A percentile compares a stretch with the other conserved stretches of the same genome.
These are phyloP conservation scores for Guadua angustifolia DNA, from an alignment of 176 grass and related monocot species.

Conservation along the genomic window DNA sequence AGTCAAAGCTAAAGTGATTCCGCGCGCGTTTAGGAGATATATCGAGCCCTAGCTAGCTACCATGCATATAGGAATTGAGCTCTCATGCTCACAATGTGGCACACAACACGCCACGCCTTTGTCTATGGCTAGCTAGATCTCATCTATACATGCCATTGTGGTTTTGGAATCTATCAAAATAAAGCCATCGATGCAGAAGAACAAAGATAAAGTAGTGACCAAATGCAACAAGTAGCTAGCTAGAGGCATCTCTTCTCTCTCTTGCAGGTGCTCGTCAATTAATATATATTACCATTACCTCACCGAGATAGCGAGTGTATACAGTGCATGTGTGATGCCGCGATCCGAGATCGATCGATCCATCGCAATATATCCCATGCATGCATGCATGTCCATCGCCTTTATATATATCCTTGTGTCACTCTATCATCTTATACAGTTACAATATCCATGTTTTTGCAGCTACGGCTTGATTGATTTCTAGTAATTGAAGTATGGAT, in stretches of 20 bases:
- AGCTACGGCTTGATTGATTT: neutral
- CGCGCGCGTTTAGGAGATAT: neutral
- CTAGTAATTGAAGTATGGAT: neutral
- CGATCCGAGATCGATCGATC: constrained; percentile 41
- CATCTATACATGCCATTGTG: constrained; percentile 9
- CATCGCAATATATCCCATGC: neutral
- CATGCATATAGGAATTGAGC: constrained; percentile 6
- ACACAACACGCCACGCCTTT: constrained; percentile 31
- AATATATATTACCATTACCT: constrained; percentile 14
- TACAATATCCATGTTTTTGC: neutral
- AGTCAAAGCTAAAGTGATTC: constrained; percentile 43
- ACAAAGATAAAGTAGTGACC: constrained; percentile 11
- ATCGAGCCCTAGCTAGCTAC: constrained; percentile 25
- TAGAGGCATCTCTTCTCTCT: constrained; percentile 24
- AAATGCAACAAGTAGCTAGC: constrained; percentile 22
- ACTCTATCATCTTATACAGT: neutral
- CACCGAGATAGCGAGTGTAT: constrained; percentile 2
- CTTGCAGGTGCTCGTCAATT: neutral
- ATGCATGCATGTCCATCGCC: neutral
- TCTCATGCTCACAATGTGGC: constrained; percentile 38
- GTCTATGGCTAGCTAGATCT: neutral
- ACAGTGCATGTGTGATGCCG: constrained; percentile 42
- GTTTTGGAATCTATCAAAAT: neutral
- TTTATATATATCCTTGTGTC: constrained; percentile 42
- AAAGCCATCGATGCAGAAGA: constrained; percentile 1